A percentile compares a stretch with the other conserved stretches of the same genome.
Evolutionary conservation across 78 protist species (phyloP).

Genomic region (Dictyostelium firmibasis): DNA sequence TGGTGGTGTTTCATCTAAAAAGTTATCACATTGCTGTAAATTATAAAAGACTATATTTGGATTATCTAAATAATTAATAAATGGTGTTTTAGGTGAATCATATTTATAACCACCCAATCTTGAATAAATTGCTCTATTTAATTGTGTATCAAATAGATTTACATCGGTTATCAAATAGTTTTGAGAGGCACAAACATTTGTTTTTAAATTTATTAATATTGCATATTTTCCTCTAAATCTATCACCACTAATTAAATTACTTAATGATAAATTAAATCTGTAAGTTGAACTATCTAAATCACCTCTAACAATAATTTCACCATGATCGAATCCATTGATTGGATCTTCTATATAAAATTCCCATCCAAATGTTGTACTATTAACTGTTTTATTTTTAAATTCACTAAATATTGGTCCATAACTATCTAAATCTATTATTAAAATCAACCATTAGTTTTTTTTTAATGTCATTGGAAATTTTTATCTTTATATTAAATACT

Average conservation of each 20-base stretch:
- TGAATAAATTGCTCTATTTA: not conserved
- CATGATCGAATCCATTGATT: constrained; percentile 9
- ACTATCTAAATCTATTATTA: not conserved
- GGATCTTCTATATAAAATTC: not conserved
- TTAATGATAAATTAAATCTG: not conserved
- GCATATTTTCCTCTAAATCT: not conserved
- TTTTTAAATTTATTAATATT: not conserved
- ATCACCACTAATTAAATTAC: not conserved
- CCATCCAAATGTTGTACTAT: not conserved
- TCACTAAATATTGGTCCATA: not conserved
- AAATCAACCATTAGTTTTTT: too few species aligned
- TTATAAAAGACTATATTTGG: not conserved
- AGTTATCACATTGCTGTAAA: not conserved
- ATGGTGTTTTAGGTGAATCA: not conserved
- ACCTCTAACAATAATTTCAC: not conserved
- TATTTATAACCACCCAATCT: not conserved
- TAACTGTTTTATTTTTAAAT: not conserved
- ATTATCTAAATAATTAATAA: not conserved
- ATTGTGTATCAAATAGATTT: not conserved
- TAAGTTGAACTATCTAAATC: not conserved
- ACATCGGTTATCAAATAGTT: not conserved
- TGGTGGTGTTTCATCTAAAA: not conserved
- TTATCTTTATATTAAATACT: not conserved
- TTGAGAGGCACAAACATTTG: not conserved
- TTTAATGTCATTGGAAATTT: too few species aligned